Conservation (phyloP, 2,329 filamentous ascomycete species). For the Pseudocercospora ulei region DNA sequence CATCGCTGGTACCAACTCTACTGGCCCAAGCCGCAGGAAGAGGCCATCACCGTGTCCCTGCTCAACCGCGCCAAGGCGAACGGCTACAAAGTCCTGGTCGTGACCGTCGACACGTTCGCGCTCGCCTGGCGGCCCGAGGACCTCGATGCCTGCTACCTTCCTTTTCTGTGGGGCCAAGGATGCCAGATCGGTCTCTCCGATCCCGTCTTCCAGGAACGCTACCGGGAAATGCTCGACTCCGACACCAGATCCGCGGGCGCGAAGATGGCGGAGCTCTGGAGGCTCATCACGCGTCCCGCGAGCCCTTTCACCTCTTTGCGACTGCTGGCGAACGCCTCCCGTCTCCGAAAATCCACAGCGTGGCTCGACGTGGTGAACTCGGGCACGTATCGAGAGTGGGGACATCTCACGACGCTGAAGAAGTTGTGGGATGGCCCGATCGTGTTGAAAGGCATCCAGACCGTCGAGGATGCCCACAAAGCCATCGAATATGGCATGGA, state of each 20-base stretch:
- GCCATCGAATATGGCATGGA: constrained; percentile 42
- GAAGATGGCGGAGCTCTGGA: constrained; percentile 35
- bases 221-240: constrained; percentile 37
- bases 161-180: constrained; percentile 43
- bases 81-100: constrained; percentile 57
- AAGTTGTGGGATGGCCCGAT: constrained; percentile 57
- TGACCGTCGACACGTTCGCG: constrained; percentile 63
- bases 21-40: constrained; percentile 53
- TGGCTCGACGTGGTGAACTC: constrained; percentile 34
- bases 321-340: constrained; percentile 31
- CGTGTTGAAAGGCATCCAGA: constrained; percentile 52
- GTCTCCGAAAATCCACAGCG: constrained; percentile 34
- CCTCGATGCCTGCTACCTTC: constrained; percentile 23
- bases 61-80: constrained; percentile 51
- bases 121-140: constrained; percentile 55
- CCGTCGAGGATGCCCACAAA: constrained; percentile 42
- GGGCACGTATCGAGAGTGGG: constrained; percentile 44
- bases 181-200: constrained; percentile 46
- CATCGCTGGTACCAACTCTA: constrained; percentile 49
- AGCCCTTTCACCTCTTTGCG: constrained; percentile 31
- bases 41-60: constrained; percentile 55
- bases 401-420: constrained; percentile 50
- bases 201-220: constrained; percentile 48
- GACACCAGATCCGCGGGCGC: constrained; percentile 31
- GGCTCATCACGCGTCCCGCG: constrained; percentile 34